Evolutionary conservation across 106 monocot genomes (phyloP), one percentile per base, ranked within the genome.

Genomic region (Dioscorea zingiberensis): DNA sequence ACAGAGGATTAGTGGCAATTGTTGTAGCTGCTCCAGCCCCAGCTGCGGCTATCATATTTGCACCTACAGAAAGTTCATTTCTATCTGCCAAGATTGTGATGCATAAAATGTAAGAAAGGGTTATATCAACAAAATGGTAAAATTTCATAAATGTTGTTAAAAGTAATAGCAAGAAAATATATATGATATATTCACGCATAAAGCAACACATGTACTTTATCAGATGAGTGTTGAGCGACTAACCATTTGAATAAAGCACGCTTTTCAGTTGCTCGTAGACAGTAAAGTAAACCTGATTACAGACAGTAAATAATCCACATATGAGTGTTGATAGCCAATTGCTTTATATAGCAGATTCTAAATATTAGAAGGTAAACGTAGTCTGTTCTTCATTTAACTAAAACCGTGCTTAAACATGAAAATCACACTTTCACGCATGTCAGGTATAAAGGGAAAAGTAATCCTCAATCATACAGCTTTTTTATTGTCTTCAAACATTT

Each of bases 21-120:
- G 83, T 81, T 18, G 87, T 88, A 59, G 84, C 80, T 65, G 75
- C 87, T 75, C 87, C 87, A 56, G 87, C 87, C 68, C 77, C 77
- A 75, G 87, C 74, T 55, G 87, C 87, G 69, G 87, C 87, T 30
- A 80, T 65, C 77, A 88, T 73, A 64, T 81, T 84, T 15, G 78
- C 71, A 67, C 80, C 77, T 63, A 84, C 55, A 48, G 80, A 80
- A 27, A 88, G 77, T 55, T 69, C 59, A 45, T 28, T 71, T 65
- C 69, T 77, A 70, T 84, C 87, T 84, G 65, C 59, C 38, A 7
- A 64, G 70, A 61, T 18, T 21, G 57, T 2, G 25, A 21, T 57
- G 44, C 22, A 7, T 10, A 45, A 21, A 44, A 69, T 13, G 23
- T 27, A 19, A 27, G 23, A 27, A 69, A 17, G 2, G 45, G 4